These are phyloP conservation scores for Strigomonas oncopelti DNA, from an alignment of 208 protist genomes.

Conservation along the genomic window DNA sequence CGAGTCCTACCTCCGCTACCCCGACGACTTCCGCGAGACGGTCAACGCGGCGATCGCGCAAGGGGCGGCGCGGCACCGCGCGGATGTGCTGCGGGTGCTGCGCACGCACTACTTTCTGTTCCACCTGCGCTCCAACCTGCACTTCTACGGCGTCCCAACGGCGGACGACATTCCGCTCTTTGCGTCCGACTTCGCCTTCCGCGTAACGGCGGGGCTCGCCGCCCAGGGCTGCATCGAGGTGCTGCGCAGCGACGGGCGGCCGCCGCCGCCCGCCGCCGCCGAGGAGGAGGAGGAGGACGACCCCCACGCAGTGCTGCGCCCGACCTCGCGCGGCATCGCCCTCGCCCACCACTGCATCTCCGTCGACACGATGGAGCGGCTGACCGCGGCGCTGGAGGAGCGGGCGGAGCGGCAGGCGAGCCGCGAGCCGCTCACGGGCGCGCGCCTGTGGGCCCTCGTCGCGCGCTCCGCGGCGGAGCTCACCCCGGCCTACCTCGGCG, in stretches of 20 bases:
- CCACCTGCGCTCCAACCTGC: slow-evolving; percentile 66
- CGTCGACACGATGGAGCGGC: slow-evolving; percentile 45
- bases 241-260: not conserved
- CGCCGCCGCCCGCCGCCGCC: not conserved
- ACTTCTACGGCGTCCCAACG: slow-evolving; percentile 75
- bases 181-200: slow-evolving; percentile 66
- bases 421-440: slow-evolving; percentile 19
- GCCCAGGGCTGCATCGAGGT: slow-evolving; percentile 50
- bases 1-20: slow-evolving; percentile 73
- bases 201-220: slow-evolving; percentile 48
- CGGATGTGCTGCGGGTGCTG: slow-evolving; percentile 70
- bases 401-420: slow-evolving; percentile 16
- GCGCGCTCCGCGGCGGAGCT: slow-evolving; percentile 52
- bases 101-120: slow-evolving; percentile 81
- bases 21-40: slow-evolving; percentile 72
- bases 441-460: slow-evolving; percentile 43
- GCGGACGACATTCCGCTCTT: slow-evolving; percentile 66
- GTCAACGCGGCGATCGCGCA: slow-evolving; percentile 76
- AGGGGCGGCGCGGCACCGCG: slow-evolving; percentile 43
- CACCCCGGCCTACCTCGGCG: slow-evolving; percentile 46
- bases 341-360: slow-evolving; percentile 57
- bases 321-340: slow-evolving; percentile 59
- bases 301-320: slow-evolving; percentile 31
- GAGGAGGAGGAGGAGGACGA: slow-evolving; percentile 30
- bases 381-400: slow-evolving; percentile 24